These are phyloP conservation scores for Cytospora mali DNA, from an alignment of 2,329 filamentous ascomycete species.

Conservation along the genomic window DNA sequence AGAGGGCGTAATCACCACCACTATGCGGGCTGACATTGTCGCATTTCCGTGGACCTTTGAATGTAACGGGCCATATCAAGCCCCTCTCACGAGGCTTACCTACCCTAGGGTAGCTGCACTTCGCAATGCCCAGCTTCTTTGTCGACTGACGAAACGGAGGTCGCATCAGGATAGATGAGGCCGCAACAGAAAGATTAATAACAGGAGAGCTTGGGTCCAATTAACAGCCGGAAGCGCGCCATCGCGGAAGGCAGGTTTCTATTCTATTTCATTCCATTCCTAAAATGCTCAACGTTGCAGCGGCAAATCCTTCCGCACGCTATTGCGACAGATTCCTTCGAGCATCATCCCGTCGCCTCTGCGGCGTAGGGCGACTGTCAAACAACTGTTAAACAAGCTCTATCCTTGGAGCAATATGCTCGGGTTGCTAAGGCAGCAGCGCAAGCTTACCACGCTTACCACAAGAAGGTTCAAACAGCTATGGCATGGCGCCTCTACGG, in stretches of 20 bases:
- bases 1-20: neutral
- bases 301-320: conserved; percentile 11
- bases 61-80: neutral
- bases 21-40: neutral
- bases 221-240: neutral
- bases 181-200: conserved; percentile 18
- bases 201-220: neutral
- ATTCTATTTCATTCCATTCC: conserved; percentile 9
- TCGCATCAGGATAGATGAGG: conserved; percentile 1
- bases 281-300: too few species aligned
- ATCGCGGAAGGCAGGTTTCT: neutral
- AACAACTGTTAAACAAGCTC: conserved; percentile 7
- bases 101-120: neutral
- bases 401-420: conserved; percentile 1
- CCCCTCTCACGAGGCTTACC: neutral
- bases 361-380: conserved; percentile 8
- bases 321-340: conserved; percentile 10
- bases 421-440: neutral
- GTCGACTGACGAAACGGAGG: conserved; percentile 4
- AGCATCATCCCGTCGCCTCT: conserved; percentile 11
- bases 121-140: conserved; percentile 4
- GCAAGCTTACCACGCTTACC: too few species aligned
- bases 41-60: neutral
- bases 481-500: neutral
- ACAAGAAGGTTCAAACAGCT: neutral